Percentiles rank a stretch among this genome's conserved stretches.
These are phyloP conservation scores for Phaeodactylum tricornutum DNA, from an alignment of 108 stramenopile species.

Conservation along the genomic window DNA sequence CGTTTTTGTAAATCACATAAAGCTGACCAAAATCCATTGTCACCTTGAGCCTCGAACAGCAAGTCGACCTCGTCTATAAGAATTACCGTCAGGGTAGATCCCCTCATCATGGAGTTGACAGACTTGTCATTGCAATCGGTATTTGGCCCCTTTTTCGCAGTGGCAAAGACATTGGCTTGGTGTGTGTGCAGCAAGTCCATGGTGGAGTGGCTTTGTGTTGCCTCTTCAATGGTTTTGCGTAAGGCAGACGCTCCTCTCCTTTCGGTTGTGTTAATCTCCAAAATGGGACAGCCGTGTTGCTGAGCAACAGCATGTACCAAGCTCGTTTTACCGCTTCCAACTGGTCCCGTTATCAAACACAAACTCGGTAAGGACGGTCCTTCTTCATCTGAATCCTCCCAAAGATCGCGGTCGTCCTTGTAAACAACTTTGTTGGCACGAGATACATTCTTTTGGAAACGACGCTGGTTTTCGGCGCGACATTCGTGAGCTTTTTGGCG, in stretches of 20 bases:
- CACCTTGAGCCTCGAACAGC: constrained; percentile 51
- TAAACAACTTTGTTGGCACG: constrained; percentile 3
- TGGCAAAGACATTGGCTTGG: constrained; percentile 2
- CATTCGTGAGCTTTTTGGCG: constrained; percentile 34
- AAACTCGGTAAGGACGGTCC: constrained; percentile 24
- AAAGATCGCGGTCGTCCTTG: constrained; percentile 36
- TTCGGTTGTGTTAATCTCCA: constrained; percentile 70
- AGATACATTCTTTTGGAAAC: constrained; percentile 4
- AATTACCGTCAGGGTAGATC: constrained; percentile 44
- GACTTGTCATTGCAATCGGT: constrained; percentile 28
- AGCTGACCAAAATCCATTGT: constrained; percentile 73
- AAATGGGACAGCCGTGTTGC: constrained; percentile 36
- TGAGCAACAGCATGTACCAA: constrained; percentile 63
- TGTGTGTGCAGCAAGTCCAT: constrained; percentile 26
- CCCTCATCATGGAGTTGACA: too few species aligned
- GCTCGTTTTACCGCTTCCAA: constrained; percentile 52
- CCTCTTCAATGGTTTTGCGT: constrained; percentile 60
- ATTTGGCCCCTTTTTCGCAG: neutral
- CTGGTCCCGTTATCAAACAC: constrained; percentile 54
- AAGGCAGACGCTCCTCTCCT: constrained; percentile 39
- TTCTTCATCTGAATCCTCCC: constrained; percentile 17
- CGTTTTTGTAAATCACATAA: constrained; percentile 40
- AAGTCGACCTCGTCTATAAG: constrained; percentile 82
- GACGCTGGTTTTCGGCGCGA: constrained; percentile 31
- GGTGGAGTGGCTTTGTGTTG: constrained; percentile 65